Evolutionary conservation across 2,329 filamentous ascomycete species (phyloP).

Genomic region (Escovopsis sp.): DNA sequence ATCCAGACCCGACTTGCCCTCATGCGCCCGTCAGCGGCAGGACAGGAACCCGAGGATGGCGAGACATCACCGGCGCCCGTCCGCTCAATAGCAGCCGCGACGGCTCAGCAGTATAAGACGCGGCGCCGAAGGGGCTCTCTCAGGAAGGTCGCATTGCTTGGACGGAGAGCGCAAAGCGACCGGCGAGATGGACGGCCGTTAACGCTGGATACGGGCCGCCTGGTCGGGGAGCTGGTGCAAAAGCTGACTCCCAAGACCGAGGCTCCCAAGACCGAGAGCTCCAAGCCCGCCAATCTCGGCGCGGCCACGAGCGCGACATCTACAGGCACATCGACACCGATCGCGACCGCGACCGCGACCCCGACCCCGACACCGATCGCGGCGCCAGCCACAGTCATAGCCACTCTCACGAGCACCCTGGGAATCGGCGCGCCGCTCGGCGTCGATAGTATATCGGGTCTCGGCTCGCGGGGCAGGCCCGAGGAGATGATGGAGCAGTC

Average conservation of each 20-base stretch:
- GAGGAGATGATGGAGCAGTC: constrained; percentile 11
- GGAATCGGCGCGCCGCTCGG: constrained; percentile 25
- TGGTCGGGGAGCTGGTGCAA: constrained; percentile 7
- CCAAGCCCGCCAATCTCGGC: constrained; percentile 6
- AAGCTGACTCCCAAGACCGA: too few species aligned
- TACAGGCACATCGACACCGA: too few species aligned
- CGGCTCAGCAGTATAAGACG: constrained; percentile 30
- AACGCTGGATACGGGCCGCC: constrained; percentile 26
- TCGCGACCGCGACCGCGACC: too few species aligned
- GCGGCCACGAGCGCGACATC: too few species aligned
- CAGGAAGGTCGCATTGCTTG: constrained; percentile 72
- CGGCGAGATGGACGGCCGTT: constrained; percentile 36
- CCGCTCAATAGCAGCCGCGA: constrained; percentile 16
- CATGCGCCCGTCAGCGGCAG: constrained; percentile 31
- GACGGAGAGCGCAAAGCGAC: constrained; percentile 52
- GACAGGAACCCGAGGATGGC: constrained; percentile 19
- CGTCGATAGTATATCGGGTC: constrained; percentile 32
- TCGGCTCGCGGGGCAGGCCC: constrained; percentile 26
- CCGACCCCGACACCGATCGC: too few species aligned
- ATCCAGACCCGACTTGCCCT: constrained; percentile 59
- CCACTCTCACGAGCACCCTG: constrained; percentile 5
- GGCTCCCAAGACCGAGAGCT: constrained; percentile 4
- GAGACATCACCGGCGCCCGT: constrained; percentile 6
- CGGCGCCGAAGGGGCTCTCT: constrained; percentile 71
- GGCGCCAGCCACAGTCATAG: too few species aligned